phyloP scores from a whole-genome alignment of 495 filamentous ascomycete genomes.

The Aspergillus mulundensis region DNA sequence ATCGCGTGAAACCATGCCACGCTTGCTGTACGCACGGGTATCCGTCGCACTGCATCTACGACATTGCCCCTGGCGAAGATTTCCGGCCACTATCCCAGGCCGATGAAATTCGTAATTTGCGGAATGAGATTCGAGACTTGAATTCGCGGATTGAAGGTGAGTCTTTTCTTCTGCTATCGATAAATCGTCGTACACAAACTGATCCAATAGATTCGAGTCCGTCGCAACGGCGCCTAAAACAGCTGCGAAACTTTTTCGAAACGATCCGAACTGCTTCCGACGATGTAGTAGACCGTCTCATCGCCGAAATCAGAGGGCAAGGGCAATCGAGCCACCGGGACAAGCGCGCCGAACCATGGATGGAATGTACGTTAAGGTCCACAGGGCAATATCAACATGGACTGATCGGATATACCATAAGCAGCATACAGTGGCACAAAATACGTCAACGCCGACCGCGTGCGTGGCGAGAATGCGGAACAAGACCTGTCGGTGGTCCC shows the following conservation, averaged over 20 bases:
- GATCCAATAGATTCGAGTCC: conserved; percentile 19
- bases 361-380: conserved; percentile 21
- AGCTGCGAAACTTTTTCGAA: conserved; percentile 38
- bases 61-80: conserved; percentile 33
- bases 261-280: conserved; percentile 38
- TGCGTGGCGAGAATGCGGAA: conserved; percentile 7
- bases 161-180: conserved; percentile 5
- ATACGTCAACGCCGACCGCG: conserved; percentile 12
- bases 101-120: conserved; percentile 42
- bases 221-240: conserved; percentile 27
- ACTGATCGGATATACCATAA: background rate
- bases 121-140: conserved; percentile 37
- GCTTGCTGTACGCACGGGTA: conserved; percentile 47
- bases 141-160: conserved; percentile 30
- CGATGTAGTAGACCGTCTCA: conserved; percentile 30
- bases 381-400: background rate
- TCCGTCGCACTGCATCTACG: conserved; percentile 43
- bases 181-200: background rate
- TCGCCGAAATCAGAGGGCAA: conserved; percentile 32
- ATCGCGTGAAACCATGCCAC: conserved; percentile 44
- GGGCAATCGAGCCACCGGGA: conserved; percentile 18
- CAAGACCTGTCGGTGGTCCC: conserved; percentile 8
- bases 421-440: background rate
- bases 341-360: conserved; percentile 27
- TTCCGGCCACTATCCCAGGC: conserved; percentile 38